Conservation (phyloP, 2,329 filamentous ascomycete species). For the Acrodontium crateriforme region DNA sequence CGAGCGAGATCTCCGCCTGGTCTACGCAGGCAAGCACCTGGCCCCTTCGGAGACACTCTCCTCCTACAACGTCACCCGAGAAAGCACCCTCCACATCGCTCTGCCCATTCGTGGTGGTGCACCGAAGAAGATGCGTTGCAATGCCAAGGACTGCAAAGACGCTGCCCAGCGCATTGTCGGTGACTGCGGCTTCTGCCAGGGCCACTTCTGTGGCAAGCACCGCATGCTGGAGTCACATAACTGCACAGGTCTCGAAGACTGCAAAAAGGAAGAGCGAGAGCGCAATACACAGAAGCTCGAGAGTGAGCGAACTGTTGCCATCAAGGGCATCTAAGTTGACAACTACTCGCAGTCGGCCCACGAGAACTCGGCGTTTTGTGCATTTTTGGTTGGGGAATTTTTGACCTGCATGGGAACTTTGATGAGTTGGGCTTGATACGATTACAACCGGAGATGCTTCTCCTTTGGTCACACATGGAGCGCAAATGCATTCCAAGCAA, state of each 20-base stretch:
- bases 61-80: conserved; percentile 34
- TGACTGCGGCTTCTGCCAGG: conserved; percentile 88
- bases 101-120: conserved; percentile 45
- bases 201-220: conserved; percentile 91
- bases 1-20: conserved; percentile 38
- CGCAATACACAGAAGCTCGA: conserved; percentile 87
- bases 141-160: conserved; percentile 77
- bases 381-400: no score
- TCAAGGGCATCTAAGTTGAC: conserved; percentile 69
- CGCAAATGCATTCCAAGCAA: no score
- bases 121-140: conserved; percentile 70
- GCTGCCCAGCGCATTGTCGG: conserved; percentile 85
- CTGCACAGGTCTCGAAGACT: conserved; percentile 85
- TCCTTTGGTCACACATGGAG: no score
- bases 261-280: conserved; percentile 93
- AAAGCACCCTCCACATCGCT: conserved; percentile 40
- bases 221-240: conserved; percentile 87
- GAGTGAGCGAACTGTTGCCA: conserved; percentile 81
- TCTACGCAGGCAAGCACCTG: conserved; percentile 45
- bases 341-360: no score
- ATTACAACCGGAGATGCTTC: no score
- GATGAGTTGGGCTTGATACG: no score
- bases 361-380: no score
- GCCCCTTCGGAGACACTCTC: conserved; percentile 30
- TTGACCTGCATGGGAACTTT: no score